Percentiles rank a stretch among this genome's conserved stretches.
Conservation (phyloP, 176 grass and related monocot species). For the Microstegium vimineum region DNA sequence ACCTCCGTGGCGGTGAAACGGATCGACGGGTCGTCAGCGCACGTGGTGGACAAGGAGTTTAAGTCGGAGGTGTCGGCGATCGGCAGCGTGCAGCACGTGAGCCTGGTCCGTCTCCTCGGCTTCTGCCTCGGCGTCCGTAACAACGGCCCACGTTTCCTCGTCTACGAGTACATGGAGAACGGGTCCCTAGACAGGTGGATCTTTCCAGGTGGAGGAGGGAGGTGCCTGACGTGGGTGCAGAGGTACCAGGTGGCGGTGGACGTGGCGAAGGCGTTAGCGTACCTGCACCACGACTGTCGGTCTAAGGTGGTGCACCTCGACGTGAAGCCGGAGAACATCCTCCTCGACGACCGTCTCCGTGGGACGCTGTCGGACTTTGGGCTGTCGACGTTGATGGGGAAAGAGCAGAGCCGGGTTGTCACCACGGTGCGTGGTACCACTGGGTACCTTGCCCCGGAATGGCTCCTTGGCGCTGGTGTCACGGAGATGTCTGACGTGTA, state of each 20-base stretch:
- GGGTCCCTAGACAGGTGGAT: conserved; percentile 54
- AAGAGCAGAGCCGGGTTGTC: conserved; percentile 65
- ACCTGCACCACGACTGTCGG: conserved; percentile 67
- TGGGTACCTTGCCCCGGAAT: conserved; percentile 78
- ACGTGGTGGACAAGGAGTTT: conserved; percentile 58
- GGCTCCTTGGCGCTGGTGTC: conserved; percentile 52
- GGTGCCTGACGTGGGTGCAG: conserved; percentile 36
- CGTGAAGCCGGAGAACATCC: conserved; percentile 88
- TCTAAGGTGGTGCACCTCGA: conserved; percentile 69
- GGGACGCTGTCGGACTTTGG: conserved; percentile 57
- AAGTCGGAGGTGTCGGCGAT: conserved; percentile 53
- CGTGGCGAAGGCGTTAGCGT: conserved; percentile 54
- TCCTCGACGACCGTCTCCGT: conserved; percentile 52
- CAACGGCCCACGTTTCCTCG: conserved; percentile 41
- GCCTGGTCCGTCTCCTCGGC: conserved; percentile 52
- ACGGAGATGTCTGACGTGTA: conserved; percentile 75
- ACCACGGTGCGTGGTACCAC: conserved; percentile 56
- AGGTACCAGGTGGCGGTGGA: conserved; percentile 53
- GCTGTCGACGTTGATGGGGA: conserved; percentile 51
- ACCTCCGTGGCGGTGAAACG: conserved; percentile 62
- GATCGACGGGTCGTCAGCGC: conserved; percentile 27
- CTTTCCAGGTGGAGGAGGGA: conserved; percentile 8
- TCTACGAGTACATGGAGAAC: conserved; percentile 55
- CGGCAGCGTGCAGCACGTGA: conserved; percentile 53
- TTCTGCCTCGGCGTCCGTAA: conserved; percentile 53